phyloP scores from a whole-genome alignment of 805 yeast species.

The Starmerella potacharoeniae region DNA sequence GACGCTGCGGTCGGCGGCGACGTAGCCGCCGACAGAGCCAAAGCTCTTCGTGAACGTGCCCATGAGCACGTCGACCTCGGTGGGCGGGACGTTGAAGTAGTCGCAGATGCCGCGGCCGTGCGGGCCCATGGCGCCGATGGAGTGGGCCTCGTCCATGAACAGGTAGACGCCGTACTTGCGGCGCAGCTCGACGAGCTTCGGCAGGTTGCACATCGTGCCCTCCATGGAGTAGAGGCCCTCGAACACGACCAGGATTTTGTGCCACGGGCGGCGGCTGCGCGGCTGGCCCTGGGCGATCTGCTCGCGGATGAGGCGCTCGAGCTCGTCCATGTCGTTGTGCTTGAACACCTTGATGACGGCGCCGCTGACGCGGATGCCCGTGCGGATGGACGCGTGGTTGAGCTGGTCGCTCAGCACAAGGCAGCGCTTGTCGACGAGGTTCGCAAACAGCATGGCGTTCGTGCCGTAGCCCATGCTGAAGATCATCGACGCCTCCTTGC shows the following conservation, averaged over 20 bases:
- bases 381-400: slow-evolving; percentile 91
- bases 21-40: slow-evolving; percentile 98
- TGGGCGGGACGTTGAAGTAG: slow-evolving; percentile 70
- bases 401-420: slow-evolving; percentile 87
- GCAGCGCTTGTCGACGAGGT: slow-evolving; percentile 76
- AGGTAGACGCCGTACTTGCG: slow-evolving; percentile 79
- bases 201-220: slow-evolving; percentile 79
- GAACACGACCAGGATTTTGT: slow-evolving; percentile 60
- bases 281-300: slow-evolving; percentile 92
- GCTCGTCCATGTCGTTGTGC: slow-evolving; percentile 76
- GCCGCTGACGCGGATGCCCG: slow-evolving; percentile 86
- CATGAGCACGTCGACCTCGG: slow-evolving; percentile 76
- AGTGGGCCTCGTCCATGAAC: slow-evolving; percentile 95
- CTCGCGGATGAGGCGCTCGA: slow-evolving; percentile 69
- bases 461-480: slow-evolving; percentile 96
- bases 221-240: slow-evolving; percentile 75
- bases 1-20: slow-evolving; percentile 61
- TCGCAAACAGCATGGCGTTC: slow-evolving; percentile 74
- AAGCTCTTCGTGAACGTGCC: slow-evolving; percentile 96
- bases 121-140: slow-evolving; percentile 97
- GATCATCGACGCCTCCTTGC: slow-evolving; percentile 76
- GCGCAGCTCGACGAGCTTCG: slow-evolving; percentile 58
- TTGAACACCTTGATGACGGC: slow-evolving; percentile 85
- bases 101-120: slow-evolving; percentile 92
- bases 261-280: slow-evolving; percentile 93